Evolutionary conservation across 345 rosid genomes (phyloP), one percentile per base, ranked within the genome.

Genomic region (Trapa bicornis): DNA sequence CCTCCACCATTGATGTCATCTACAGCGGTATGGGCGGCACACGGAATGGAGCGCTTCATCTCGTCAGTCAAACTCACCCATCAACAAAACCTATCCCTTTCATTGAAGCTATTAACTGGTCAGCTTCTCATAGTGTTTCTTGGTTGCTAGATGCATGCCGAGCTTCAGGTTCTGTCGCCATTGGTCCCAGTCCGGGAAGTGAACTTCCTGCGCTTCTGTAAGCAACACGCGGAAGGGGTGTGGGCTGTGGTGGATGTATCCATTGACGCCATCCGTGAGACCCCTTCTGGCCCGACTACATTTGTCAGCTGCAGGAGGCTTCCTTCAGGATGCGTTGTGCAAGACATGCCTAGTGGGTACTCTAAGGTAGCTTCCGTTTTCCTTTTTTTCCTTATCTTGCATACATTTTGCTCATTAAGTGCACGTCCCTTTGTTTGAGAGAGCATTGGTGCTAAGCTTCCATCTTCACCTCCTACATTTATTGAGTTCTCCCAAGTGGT

Each of bases 21-120:
- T 85, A 90, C 45, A 74, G 70, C 65, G 99, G 99, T 3, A 79
- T 87, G 90, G 96, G 90, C n/a, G 97, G 99, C 70, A 87, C 97
- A 70, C 78, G 88, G 76, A 91, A 87, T 35, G 97, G 99, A 69
- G 86, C 96, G 68, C 90, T 95, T 69, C 99, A 95, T 38, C 66
- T 91, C 90, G 99, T 94, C 74, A 68, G 74, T 69, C 62, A 47
- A 4, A 8, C 58, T 15, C 29, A 2, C 16, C 22, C 8, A 3
- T 53, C 58, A 15, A 53, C 3, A 29, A 15, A 53, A 17, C 22
- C 58, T 8, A 53, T 4, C n/a, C 1, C 15, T 53, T n/a, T 2
- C 4, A 53, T 15, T 66, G 36, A 22, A 22, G 29, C 29, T 22
- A 22, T 13, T 45, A 4, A 45, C 48, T 7, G 48, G 48, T 45